phyloP scores from a whole-genome alignment of 2,329 filamentous ascomycete species.

The Phialophora tarda region DNA sequence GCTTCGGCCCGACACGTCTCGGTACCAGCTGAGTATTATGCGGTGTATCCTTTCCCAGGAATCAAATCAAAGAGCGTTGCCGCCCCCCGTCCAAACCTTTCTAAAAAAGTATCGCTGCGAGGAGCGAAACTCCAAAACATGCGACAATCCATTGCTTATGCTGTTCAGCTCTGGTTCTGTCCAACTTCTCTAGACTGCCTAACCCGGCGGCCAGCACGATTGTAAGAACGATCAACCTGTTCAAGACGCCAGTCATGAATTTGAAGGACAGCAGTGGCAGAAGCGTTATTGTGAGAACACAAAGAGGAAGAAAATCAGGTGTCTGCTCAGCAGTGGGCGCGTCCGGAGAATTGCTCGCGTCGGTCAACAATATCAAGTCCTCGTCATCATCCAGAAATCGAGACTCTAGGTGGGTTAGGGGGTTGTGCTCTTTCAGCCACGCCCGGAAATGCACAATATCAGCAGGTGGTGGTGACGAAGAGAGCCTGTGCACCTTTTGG shows the following conservation, averaged over 20 bases:
- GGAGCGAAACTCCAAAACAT: conserved; percentile 35
- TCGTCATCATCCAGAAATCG: conserved; percentile 58
- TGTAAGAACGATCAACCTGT: conserved; percentile 35
- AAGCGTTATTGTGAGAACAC: conserved; percentile 32
- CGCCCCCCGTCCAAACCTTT: conserved; percentile 10
- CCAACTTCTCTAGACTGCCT: conserved; percentile 31
- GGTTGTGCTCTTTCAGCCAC: conserved; percentile 59
- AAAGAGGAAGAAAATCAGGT: conserved; percentile 27
- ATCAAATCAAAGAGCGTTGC: conserved; percentile 12
- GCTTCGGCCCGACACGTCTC: not conserved
- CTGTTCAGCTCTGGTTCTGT: conserved; percentile 23
- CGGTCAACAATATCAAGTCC: conserved; percentile 48
- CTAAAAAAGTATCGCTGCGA: conserved; percentile 33
- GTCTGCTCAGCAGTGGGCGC: not conserved
- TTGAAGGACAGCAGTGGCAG: conserved; percentile 37
- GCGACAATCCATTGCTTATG: conserved; percentile 34
- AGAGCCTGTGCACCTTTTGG: conserved; percentile 31
- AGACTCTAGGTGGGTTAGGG: conserved; percentile 58
- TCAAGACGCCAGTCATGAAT: conserved; percentile 34
- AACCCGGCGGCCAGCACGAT: conserved; percentile 31
- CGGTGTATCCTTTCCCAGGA: conserved; percentile 2
- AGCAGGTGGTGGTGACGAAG: conserved; percentile 22
- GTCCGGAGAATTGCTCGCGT: conserved; percentile 9
- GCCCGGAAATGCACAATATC: conserved; percentile 53
- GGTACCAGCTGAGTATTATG: not conserved